Conservation (phyloP, 1,284 basidiomycete genomes). For the Ceratobasidium sp. region DNA sequence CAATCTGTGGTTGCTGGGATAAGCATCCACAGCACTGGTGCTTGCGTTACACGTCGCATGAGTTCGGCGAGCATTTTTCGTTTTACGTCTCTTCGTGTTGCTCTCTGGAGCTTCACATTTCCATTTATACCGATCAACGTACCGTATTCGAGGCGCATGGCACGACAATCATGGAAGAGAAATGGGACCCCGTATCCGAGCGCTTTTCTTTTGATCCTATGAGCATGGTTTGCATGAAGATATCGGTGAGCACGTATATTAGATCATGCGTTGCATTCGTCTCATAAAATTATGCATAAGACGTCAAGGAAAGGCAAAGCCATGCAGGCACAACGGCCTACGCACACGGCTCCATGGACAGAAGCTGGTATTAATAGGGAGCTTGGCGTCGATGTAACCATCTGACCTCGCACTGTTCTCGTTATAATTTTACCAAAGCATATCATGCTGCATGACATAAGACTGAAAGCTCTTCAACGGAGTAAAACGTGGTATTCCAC, state of each 20-base stretch:
- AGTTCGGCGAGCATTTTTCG: not conserved
- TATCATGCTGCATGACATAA: no score
- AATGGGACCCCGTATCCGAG: not conserved
- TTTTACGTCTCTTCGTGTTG: not conserved
- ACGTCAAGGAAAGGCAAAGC: no score
- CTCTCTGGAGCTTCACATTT: not conserved
- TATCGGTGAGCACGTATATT: not conserved
- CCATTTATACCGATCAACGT: not conserved
- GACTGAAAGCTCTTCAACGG: no score
- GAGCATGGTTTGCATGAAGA: not conserved
- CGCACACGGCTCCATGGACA: no score
- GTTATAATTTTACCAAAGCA: no score
- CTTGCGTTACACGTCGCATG: not conserved
- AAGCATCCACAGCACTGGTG: not conserved
- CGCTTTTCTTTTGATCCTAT: not conserved
- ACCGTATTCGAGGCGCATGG: not conserved
- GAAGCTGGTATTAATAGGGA: no score
- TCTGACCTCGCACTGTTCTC: no score
- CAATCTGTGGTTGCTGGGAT: slow-evolving; percentile 29
- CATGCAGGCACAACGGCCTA: no score
- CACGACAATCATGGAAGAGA: not conserved
- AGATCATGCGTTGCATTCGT: no score
- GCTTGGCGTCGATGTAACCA: no score
- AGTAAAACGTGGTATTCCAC: no score
- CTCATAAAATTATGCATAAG: no score